Evolutionary conservation across 441 rosid genomes (phyloP).

Genomic region (Daphne laureola): DNA sequence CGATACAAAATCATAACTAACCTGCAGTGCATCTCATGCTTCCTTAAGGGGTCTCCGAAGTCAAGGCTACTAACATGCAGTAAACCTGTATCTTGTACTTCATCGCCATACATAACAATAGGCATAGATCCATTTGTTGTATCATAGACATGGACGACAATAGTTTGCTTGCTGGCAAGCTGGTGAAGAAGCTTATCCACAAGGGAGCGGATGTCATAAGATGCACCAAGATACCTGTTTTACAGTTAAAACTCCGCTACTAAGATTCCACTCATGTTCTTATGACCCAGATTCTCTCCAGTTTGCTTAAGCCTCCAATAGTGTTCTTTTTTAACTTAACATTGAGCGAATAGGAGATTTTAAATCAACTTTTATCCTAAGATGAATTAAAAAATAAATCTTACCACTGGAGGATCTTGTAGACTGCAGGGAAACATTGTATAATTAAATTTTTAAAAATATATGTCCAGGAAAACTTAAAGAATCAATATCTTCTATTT

Average conservation of each 20-base stretch:
- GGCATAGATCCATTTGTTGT: slow-evolving; percentile 65
- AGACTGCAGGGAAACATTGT: neutral
- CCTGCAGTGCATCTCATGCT: slow-evolving; percentile 99
- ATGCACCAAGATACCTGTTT: slow-evolving; percentile 82
- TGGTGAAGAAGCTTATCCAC: slow-evolving; percentile 96
- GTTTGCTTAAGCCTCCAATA: slow-evolving; percentile 1
- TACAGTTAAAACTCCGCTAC: slow-evolving; percentile 8
- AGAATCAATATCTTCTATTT: slow-evolving; percentile 5
- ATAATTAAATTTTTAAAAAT: neutral
- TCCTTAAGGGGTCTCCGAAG: slow-evolving; percentile 90
- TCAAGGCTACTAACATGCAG: slow-evolving; percentile 59
- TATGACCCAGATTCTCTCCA: neutral
- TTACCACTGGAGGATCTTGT: no score
- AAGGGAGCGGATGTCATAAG: slow-evolving; percentile 93
- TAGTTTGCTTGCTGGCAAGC: slow-evolving; percentile 87
- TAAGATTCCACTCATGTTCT: slow-evolving; percentile 3
- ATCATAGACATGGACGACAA: slow-evolving; percentile 88
- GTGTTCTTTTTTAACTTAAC: neutral
- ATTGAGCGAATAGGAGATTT: neutral
- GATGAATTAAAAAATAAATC: no score
- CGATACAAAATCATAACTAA: slow-evolving; percentile 19
- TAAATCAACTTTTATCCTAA: no score
- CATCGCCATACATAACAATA: slow-evolving; percentile 81
- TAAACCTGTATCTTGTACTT: slow-evolving; percentile 56
- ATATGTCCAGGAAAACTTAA: neutral